Evolutionary conservation across 1,284 basidiomycete species (phyloP), one percentile per base, ranked within the genome.

Genomic region (Malassezia sympodialis): DNA sequence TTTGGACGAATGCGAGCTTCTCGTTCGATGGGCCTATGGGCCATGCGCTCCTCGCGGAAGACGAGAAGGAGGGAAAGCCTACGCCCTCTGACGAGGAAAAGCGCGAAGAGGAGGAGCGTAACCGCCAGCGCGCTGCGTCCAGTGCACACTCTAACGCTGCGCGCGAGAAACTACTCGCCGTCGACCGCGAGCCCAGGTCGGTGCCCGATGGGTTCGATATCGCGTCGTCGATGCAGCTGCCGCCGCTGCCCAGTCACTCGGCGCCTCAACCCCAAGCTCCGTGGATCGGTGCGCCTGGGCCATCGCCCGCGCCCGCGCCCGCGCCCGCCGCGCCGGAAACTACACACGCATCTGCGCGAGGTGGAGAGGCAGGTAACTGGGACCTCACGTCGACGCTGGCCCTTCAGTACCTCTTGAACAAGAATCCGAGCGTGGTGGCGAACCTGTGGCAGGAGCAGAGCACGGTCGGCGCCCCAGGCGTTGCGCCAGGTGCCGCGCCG

Each of bases 1-100:
- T 74, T 2, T 74, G 72, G 72, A 74, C 70, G 40, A 74, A 70
- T 35, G 70, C 70, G 41, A 72, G 67, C 54, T 74, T 74, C 55
- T 67, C 60, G 51, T 74, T 74, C 48, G 72, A 74, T 37, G 70
- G 70, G 12, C 70, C 72, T 21, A 72, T 71, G 21, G 72, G 72
- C 10, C 70, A 72, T 42, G 72, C 72, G 4, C 52, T 74, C 43
- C 59, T 74, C 26, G 69, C 62, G 23, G 70, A 74, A 34, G 70
- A 74, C 43, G 69, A 73, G 15, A 73, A 74, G 21, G 63, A 68
- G 19, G 58, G 63, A 47, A 64, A 68, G 6, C 58, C 58, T 15
- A 52, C 60, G 37, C 57, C 60, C n/a, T 57, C 61, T 17, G 61
- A 68, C 27, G 62, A 63, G 44, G 59, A 61, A 30, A 39, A 37